These are phyloP conservation scores for Candida adriatica DNA, from an alignment of 805 yeast species.

Conservation along the genomic window DNA sequence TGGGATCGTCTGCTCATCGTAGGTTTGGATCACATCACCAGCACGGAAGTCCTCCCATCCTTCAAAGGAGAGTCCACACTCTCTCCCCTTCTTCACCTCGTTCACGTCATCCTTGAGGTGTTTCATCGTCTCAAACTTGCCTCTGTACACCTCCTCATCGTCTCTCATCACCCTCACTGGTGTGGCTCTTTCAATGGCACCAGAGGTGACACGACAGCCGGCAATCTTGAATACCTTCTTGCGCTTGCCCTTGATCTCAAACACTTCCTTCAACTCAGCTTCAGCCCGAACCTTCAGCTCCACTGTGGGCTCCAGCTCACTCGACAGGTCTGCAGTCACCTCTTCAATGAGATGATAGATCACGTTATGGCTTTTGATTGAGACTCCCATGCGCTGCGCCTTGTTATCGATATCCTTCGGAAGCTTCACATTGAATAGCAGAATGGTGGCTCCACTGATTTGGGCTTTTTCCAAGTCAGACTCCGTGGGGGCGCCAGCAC, in stretches of 20 bases:
- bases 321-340: constrained; percentile 58
- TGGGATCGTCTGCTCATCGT: constrained; percentile 56
- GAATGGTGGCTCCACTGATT: constrained; percentile 61
- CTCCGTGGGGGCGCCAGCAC: constrained; percentile 73
- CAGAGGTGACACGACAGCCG: constrained; percentile 76
- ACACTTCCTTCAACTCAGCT: constrained; percentile 63
- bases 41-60: constrained; percentile 60
- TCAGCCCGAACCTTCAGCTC: constrained; percentile 63
- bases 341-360: constrained; percentile 86
- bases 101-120: constrained; percentile 73
- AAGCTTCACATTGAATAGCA: constrained; percentile 70
- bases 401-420: constrained; percentile 51
- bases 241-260: constrained; percentile 55
- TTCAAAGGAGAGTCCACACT: constrained; percentile 79
- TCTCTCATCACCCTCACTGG: constrained; percentile 51
- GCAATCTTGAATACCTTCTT: constrained; percentile 62
- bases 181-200: constrained; percentile 55
- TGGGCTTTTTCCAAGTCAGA: constrained; percentile 62
- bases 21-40: constrained; percentile 72
- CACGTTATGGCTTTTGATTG: constrained; percentile 60
- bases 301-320: constrained; percentile 54
- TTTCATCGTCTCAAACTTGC: constrained; percentile 65
- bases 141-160: constrained; percentile 43
- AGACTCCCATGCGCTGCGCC: constrained; percentile 53
- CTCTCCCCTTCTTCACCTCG: constrained; percentile 78